Evolutionary conservation across 257 asterid species (phyloP).

Genomic region (Datura wrightii): DNA sequence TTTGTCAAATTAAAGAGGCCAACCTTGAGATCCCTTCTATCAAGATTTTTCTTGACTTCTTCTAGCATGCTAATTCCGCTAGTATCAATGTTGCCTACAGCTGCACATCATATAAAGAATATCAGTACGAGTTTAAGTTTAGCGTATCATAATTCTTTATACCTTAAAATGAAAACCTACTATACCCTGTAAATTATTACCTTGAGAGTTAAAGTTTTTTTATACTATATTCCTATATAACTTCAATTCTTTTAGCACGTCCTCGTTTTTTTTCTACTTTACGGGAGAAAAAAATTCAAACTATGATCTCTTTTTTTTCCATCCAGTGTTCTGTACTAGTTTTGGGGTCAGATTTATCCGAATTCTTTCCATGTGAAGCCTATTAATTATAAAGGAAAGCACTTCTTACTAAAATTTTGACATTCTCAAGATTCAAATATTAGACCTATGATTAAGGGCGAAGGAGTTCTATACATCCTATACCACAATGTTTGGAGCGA

Average conservation of each 20-base stretch:
- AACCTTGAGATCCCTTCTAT: slow-evolving; percentile 89
- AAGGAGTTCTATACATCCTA: not conserved
- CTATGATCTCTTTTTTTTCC: not conserved
- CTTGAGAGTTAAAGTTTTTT: too few species aligned
- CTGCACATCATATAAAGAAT: slow-evolving; percentile 46
- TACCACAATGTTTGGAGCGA: not conserved
- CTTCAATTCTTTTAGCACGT: not conserved
- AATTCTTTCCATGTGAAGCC: not conserved
- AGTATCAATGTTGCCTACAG: slow-evolving; percentile 94
- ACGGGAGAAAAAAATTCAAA: not conserved
- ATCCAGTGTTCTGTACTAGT: not conserved
- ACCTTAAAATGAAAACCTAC: too few species aligned
- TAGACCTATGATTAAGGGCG: not conserved
- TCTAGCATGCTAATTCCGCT: slow-evolving; percentile 94
- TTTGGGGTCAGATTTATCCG: not conserved
- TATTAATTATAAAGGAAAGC: too few species aligned
- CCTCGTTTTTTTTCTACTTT: not conserved
- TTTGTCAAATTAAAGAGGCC: not conserved
- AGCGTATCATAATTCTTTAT: not conserved
- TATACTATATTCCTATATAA: not conserved
- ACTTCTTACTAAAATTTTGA: not conserved
- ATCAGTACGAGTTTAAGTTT: not conserved
- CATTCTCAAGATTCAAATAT: not conserved
- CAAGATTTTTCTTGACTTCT: slow-evolving; percentile 75
- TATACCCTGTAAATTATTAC: too few species aligned